phyloP scores from a whole-genome alignment of 768 basidiomycete species.

The Cystofilobasidium capitatum region DNA sequence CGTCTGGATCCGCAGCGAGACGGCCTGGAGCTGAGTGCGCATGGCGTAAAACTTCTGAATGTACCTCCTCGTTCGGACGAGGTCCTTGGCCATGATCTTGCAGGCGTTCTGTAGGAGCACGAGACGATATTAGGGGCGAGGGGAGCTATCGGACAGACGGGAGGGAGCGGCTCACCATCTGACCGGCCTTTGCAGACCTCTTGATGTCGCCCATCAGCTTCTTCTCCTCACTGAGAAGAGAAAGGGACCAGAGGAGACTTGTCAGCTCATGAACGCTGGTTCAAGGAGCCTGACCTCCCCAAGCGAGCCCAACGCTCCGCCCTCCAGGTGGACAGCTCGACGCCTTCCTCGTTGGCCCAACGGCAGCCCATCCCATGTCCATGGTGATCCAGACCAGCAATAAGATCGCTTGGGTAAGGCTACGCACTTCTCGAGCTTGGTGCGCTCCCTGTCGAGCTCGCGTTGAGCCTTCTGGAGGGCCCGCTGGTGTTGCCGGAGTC shows the following conservation, averaged over 20 bases:
- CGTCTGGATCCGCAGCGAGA: conserved; percentile 88
- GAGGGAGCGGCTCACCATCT: conserved; percentile 54
- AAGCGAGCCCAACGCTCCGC: background rate
- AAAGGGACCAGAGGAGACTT: background rate
- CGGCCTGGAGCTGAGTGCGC: conserved; percentile 95
- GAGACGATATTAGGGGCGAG: background rate
- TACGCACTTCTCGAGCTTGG: conserved; percentile 74
- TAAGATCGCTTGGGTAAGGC: no score
- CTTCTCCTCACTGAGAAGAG: conserved; percentile 53
- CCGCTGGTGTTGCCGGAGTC: conserved; percentile 91
- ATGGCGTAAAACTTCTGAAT: conserved; percentile 98
- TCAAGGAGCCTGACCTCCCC: background rate
- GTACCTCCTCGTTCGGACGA: conserved; percentile 89
- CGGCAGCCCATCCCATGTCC: no score
- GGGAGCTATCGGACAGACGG: background rate
- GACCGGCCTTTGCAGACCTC: conserved; percentile 88
- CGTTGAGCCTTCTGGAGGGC: conserved; percentile 93
- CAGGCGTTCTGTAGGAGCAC: conserved; percentile 66
- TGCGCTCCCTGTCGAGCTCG: conserved; percentile 90
- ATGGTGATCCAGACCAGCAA: no score
- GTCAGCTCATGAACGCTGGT: background rate
- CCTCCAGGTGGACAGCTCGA: background rate
- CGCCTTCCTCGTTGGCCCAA: no score
- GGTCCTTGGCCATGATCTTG: conserved; percentile 98
- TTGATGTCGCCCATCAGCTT: conserved; percentile 92